These are phyloP conservation scores for Backusella morwellensis DNA, from an alignment of 192 early-diverging fungal species.

Conservation along the genomic window DNA sequence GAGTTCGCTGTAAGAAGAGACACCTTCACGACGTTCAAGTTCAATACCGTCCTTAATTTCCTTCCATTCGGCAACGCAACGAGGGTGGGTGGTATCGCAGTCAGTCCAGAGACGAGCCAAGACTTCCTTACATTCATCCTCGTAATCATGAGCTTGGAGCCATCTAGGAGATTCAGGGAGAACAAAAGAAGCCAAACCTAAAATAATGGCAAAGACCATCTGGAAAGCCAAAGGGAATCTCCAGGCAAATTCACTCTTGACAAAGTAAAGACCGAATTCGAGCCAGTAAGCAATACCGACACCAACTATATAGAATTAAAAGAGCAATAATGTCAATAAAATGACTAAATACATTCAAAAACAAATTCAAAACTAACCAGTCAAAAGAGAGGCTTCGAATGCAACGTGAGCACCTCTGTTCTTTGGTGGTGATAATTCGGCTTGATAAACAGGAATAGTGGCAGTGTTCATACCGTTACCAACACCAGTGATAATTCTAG, in stretches of 20 bases:
- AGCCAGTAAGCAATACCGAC: constrained; percentile 51
- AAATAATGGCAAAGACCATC: constrained; percentile 61
- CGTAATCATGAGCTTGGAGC: constrained; percentile 41
- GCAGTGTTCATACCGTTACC: constrained; percentile 54
- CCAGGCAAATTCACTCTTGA: constrained; percentile 49
- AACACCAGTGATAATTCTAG: constrained; percentile 54
- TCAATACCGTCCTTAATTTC: constrained; percentile 21
- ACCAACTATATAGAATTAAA: constrained; percentile 36
- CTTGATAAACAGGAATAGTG: constrained; percentile 51
- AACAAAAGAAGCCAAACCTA: constrained; percentile 57
- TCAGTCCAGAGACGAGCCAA: constrained; percentile 24
- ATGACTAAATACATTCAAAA: background rate
- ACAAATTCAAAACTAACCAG: background rate
- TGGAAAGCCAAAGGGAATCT: constrained; percentile 73
- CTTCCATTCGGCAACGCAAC: constrained; percentile 13
- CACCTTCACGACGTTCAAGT: constrained; percentile 20
- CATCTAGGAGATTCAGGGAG: constrained; percentile 78
- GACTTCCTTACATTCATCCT: constrained; percentile 21
- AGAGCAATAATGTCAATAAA: background rate
- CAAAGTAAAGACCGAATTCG: constrained; percentile 38
- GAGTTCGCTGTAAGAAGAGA: constrained; percentile 24
- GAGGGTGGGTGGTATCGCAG: constrained; percentile 19
- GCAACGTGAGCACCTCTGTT: constrained; percentile 51
- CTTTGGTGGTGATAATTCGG: constrained; percentile 53
- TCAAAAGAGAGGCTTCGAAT: constrained; percentile 45